These are phyloP conservation scores for Arthrinium phaeospermum DNA, from an alignment of 2,329 filamentous ascomycete species.

Conservation along the genomic window DNA sequence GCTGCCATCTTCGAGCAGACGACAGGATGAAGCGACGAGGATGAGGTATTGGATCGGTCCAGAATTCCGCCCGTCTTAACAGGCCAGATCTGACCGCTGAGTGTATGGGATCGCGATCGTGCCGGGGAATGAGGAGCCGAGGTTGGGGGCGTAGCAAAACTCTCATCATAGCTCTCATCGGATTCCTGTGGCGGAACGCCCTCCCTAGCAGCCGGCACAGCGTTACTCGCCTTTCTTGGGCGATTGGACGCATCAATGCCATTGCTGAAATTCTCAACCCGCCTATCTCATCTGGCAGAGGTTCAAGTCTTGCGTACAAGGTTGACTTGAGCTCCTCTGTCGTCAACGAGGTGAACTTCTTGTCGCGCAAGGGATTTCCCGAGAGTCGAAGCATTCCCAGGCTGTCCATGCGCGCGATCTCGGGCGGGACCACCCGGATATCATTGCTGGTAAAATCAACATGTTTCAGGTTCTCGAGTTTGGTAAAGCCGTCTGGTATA, in stretches of 20 bases:
- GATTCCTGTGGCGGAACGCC: conserved; percentile 30
- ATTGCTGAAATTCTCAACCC: conserved; percentile 34
- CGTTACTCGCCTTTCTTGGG: conserved; percentile 33
- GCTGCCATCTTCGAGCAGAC: conserved; percentile 61
- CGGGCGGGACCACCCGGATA: conserved; percentile 75
- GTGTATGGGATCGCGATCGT: conserved; percentile 54
- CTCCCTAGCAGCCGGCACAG: conserved; percentile 30
- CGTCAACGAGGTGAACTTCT: conserved; percentile 80
- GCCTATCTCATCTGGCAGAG: conserved; percentile 46
- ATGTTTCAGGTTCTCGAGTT: conserved; percentile 70
- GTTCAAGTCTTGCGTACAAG: conserved; percentile 69
- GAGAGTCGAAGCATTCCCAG: conserved; percentile 77
- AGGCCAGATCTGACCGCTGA: conserved; percentile 56
- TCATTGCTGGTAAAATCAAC: conserved; percentile 88
- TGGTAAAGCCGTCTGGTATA: conserved; percentile 78
- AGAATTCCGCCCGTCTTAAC: conserved; percentile 67
- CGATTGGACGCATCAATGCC: conserved; percentile 34
- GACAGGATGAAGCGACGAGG: conserved; percentile 63
- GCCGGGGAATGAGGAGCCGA: conserved; percentile 57
- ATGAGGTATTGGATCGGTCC: conserved; percentile 72
- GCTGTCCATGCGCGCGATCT: conserved; percentile 79
- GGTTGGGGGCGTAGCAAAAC: conserved; percentile 62
- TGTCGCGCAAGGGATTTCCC: conserved; percentile 90
- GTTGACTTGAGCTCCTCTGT: conserved; percentile 82
- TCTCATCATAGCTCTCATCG: conserved; percentile 54